Evolutionary conservation across 2,329 filamentous ascomycete genomes (phyloP), one percentile per base, ranked within the genome.

Genomic region (Alternaria ventricosa): DNA sequence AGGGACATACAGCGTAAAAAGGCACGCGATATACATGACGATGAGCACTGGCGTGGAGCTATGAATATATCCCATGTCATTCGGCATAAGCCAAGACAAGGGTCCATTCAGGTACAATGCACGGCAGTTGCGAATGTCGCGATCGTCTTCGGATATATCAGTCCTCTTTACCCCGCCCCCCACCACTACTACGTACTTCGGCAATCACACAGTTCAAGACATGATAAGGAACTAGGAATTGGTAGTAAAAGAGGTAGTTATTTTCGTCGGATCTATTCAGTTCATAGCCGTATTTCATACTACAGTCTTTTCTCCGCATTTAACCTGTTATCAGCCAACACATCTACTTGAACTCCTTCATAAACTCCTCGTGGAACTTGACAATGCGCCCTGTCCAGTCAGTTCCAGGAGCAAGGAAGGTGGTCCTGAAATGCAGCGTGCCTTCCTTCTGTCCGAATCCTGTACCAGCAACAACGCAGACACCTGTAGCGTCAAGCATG

Each of bases 391-490:
- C 89, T 7, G 96, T 90, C 96, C 96, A 99, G 73, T 97, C 94
- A 2, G 95, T 98, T 13, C 96, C 96, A 1, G 96, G 96, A 0
- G 96, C 95, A 44, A 99, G 84, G 86, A 99, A 99, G 1, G 96
- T 99, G 5, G 96, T 99, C 66, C 96, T 87, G 87, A 99, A 97
- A 84, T 99, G 96, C 75, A 96, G 85, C 0, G 92, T 96, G 73
- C 90, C 91, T 75, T 96, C 92, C 82, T 91, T 94, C 85, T 99
- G 96, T 6, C 96, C 96, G 78, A 99, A 99, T 1, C 96, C 96
- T 61, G 89, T 91, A 47, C 96, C 96, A 1, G 96, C 91, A 3
- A 99, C 94, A 57, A 97, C 92, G 75, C 96, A 99, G 61, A 99
- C 91, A 64, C 96, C 96, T 0, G 96, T 99, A 3, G 93, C 91